phyloP scores from a whole-genome alignment of 257 asterid genomes.

The Lycium ferocissimum region DNA sequence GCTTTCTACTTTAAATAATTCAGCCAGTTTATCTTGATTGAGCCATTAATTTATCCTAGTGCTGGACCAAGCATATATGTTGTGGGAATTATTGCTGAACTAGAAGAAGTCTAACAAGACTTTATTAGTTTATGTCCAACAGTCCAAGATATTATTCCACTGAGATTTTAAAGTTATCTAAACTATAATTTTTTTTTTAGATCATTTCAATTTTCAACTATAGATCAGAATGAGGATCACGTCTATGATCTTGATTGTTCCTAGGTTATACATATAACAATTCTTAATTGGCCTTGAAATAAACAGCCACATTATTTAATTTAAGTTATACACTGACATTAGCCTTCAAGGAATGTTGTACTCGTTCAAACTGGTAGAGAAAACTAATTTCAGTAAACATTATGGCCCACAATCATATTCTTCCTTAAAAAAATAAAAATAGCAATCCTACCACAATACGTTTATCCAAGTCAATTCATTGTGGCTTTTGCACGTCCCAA shows the following conservation, averaged over 20 bases:
- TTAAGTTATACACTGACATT: not conserved
- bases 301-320: too few species aligned
- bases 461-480: not conserved
- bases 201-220: not conserved
- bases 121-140: not conserved
- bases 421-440: too few species aligned
- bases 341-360: not conserved
- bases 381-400: not conserved
- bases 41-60: not conserved
- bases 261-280: too few species aligned
- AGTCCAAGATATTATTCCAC: not conserved
- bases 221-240: not conserved
- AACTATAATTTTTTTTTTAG: not conserved
- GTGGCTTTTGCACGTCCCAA: constrained; percentile 12
- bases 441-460: not conserved
- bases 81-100: not conserved
- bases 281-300: too few species aligned
- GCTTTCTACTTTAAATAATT: not conserved
- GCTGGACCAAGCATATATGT: not conserved
- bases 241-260: not conserved
- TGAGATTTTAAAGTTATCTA: not conserved
- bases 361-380: constrained; percentile 6
- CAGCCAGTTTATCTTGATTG: not conserved
- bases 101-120: not conserved
- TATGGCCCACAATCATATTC: not conserved